A percentile compares a stretch with the other conserved stretches of the same genome.
Evolutionary conservation across 2,329 filamentous ascomycete genomes (phyloP).

Genomic region (Cytospora leucostoma): DNA sequence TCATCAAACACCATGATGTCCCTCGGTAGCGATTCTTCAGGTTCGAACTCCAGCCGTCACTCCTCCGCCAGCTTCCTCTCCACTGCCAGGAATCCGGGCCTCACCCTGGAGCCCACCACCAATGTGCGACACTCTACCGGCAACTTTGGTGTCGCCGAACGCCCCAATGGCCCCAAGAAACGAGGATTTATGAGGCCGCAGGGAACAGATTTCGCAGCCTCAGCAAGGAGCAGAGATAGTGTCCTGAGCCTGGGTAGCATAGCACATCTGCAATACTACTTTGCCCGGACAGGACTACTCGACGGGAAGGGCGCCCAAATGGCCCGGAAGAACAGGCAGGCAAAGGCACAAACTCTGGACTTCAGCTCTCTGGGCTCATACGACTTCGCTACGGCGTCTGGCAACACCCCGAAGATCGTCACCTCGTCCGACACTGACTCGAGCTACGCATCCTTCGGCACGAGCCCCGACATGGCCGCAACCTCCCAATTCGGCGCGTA

Average conservation of each 20-base stretch:
- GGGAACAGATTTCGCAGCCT: conserved; percentile 86
- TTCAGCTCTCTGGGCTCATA: conserved; percentile 54
- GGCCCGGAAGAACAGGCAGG: conserved; percentile 63
- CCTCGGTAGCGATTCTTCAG: conserved; percentile 53
- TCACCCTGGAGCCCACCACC: conserved; percentile 35
- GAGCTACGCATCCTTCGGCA: conserved; percentile 60
- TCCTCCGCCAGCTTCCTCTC: conserved; percentile 61
- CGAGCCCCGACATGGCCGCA: conserved; percentile 56
- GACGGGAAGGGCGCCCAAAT: conserved; percentile 91
- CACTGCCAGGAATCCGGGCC: conserved; percentile 48
- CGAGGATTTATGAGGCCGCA: conserved; percentile 87
- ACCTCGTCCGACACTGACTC: conserved; percentile 56
- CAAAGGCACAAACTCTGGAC: conserved; percentile 61
- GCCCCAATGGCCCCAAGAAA: conserved; percentile 48
- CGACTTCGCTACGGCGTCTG: conserved; percentile 37
- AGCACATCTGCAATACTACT: conserved; percentile 97
- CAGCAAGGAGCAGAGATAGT: conserved; percentile 86
- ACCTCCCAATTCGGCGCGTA: conserved; percentile 36
- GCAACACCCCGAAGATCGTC: conserved; percentile 40
- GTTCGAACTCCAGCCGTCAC: conserved; percentile 58
- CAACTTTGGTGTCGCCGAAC: conserved; percentile 38
- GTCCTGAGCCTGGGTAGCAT: conserved; percentile 97
- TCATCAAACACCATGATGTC: conserved; percentile 55
- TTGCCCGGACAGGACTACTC: conserved; percentile 87
- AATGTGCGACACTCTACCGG: conserved; percentile 48